phyloP scores from a whole-genome alignment of 129 eudicot species.

The Arctium minus region DNA sequence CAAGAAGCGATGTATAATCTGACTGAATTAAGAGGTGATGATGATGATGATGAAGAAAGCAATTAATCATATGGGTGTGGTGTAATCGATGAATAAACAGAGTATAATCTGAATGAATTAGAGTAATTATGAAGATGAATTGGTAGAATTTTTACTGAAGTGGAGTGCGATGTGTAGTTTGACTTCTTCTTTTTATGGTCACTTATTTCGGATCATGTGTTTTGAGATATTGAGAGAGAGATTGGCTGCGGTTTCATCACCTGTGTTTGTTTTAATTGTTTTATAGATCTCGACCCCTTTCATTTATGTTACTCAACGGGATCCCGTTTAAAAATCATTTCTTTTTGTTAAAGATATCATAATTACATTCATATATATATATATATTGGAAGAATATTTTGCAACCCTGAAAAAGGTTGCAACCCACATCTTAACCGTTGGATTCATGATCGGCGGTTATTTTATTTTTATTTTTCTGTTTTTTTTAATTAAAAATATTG shows the following conservation, averaged over 20 bases:
- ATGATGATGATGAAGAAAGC: slow-evolving; percentile 2
- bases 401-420: too few species aligned
- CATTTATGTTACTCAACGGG: slow-evolving; percentile 18
- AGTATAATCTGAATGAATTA: neutral
- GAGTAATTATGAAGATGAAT: slow-evolving; percentile 1
- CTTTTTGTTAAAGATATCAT: neutral
- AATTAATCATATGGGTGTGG: neutral
- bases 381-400: too few species aligned
- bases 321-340: slow-evolving; percentile 19
- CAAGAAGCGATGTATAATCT: slow-evolving; percentile 5
- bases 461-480: too few species aligned
- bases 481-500: too few species aligned
- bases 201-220: slow-evolving; percentile 27
- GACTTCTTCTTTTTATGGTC: slow-evolving; percentile 8
- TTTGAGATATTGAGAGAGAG: slow-evolving; percentile 21
- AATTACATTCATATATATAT: neutral
- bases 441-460: too few species aligned
- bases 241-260: slow-evolving; percentile 5
- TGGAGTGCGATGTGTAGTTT: slow-evolving; percentile 14
- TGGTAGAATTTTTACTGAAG: neutral
- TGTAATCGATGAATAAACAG: neutral
- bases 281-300: slow-evolving; percentile 21
- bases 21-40: neutral
- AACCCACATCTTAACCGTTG: too few species aligned
- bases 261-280: slow-evolving; percentile 22